Percentiles rank a stretch among this genome's conserved stretches.
Evolutionary conservation across 176 grass and related monocot species (phyloP).

Genomic region (Carex pumila): DNA sequence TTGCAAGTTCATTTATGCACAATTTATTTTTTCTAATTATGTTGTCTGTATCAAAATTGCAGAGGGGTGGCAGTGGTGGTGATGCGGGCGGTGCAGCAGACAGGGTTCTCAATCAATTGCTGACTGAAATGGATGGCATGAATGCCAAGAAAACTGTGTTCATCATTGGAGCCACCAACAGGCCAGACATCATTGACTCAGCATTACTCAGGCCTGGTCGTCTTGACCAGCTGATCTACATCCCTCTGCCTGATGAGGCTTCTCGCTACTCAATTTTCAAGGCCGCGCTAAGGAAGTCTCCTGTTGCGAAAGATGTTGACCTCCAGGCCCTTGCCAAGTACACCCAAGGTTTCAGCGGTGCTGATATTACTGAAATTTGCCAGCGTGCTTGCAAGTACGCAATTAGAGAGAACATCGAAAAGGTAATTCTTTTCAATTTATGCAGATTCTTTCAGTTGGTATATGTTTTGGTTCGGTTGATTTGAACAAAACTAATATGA

Average conservation of each 20-base stretch:
- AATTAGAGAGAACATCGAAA: conserved; percentile 53
- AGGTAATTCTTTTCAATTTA: conserved; percentile 19
- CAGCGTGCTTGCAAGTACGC: conserved; percentile 56
- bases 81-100: conserved; percentile 47
- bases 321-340: conserved; percentile 34
- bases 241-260: conserved; percentile 49
- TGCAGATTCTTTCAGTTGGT: neutral
- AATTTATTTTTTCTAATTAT: neutral
- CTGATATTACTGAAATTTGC: conserved; percentile 58
- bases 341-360: conserved; percentile 51
- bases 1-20: neutral
- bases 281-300: conserved; percentile 41
- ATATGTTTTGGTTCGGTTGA: neutral
- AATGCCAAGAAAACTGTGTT: conserved; percentile 62
- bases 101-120: conserved; percentile 53
- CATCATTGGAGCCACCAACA: conserved; percentile 59
- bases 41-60: neutral
- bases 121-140: conserved; percentile 73
- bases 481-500: neutral
- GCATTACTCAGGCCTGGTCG: conserved; percentile 53
- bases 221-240: conserved; percentile 62
- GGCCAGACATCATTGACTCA: conserved; percentile 48
- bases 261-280: conserved; percentile 48
- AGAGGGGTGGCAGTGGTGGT: conserved; percentile 35
- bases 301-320: conserved; percentile 36